Evolutionary conservation across 2,329 filamentous ascomycete species (phyloP).

Genomic region (Trichophyton mentagrophytes): DNA sequence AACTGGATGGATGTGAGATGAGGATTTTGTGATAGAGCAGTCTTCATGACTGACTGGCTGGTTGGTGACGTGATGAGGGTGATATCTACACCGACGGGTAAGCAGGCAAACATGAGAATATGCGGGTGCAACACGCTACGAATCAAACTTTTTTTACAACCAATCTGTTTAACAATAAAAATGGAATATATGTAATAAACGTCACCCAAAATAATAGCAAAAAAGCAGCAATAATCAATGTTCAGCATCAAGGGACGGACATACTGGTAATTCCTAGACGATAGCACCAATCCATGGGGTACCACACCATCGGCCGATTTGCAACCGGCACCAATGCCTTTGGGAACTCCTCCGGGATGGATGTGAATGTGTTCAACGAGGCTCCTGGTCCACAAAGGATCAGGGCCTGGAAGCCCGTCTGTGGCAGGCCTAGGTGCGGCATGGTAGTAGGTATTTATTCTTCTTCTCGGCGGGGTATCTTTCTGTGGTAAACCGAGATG

Average conservation of each 20-base stretch:
- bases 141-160: neutral
- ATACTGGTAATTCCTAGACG: slow-evolving; percentile 37
- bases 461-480: slow-evolving; percentile 7
- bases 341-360: slow-evolving; percentile 36
- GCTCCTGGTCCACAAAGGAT: slow-evolving; percentile 38
- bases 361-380: slow-evolving; percentile 39
- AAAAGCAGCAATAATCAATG: neutral
- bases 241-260: slow-evolving; percentile 10
- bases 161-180: slow-evolving; percentile 4
- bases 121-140: neutral
- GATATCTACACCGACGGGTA: slow-evolving; percentile 25
- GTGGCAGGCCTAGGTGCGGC: slow-evolving; percentile 4
- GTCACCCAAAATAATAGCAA: neutral
- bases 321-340: slow-evolving; percentile 39
- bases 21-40: slow-evolving; percentile 38
- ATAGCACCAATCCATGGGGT: slow-evolving; percentile 38
- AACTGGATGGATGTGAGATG: slow-evolving; percentile 38
- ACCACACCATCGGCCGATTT: slow-evolving; percentile 40
- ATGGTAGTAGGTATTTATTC: neutral
- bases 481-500: neutral
- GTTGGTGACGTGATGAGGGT: slow-evolving; percentile 37
- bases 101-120: slow-evolving; percentile 6
- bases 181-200: neutral
- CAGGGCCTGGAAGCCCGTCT: slow-evolving; percentile 35
- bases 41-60: slow-evolving; percentile 32